Base-by-base conservation (phyloP, 106 monocot genomes). In the Dioscorea alata region DNA sequence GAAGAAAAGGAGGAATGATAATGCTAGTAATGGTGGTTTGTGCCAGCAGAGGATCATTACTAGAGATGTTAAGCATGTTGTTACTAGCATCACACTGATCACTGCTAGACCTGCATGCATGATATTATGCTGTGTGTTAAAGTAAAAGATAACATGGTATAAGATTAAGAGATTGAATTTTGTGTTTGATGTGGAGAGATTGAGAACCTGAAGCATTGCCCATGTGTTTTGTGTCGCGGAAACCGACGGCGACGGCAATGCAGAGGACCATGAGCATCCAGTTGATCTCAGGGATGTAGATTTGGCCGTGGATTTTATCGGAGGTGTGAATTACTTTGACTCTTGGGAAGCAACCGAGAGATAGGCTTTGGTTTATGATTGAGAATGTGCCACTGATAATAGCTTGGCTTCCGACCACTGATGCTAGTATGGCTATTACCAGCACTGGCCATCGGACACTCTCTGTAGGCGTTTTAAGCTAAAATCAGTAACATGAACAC, bases 11-110 rank as follows among this genome's bases (percentile, higher is more conserved):
- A 88, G 79, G 73, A 88, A 88, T n/a, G 68, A 35, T 0, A 88
- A 64, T 15, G 88, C 88, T 16, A 88, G 74, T 23, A 88, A 22
- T 10, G 81, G 88, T 12, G 88, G 73, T 31, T 79, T 84, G 57
- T 70, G 78, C 88, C 88, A 88, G 67, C 84, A 88, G 4, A 88
- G 66, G 49, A 81, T 70, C 63, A 88, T 84, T 0, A 84, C 88
- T 13, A 88, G 63, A 3, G 88, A 88, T 10, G 84, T 88, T 5
- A 88, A 75, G 61, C 75, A 84, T 13, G 88, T 88, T 12, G 88
- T 88, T 1, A 88, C 88, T 57, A 88, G 69, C 88, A 88, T 88
- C 62, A 88, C 88, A 28, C 84, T 65, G 57, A 88, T 88, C 35
- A 88, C 84, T 13, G 84, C 88, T 23, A 88, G 59, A 6, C 88